phyloP scores from a whole-genome alignment of 164 flowering plant genomes.

The Protea cynaroides region DNA sequence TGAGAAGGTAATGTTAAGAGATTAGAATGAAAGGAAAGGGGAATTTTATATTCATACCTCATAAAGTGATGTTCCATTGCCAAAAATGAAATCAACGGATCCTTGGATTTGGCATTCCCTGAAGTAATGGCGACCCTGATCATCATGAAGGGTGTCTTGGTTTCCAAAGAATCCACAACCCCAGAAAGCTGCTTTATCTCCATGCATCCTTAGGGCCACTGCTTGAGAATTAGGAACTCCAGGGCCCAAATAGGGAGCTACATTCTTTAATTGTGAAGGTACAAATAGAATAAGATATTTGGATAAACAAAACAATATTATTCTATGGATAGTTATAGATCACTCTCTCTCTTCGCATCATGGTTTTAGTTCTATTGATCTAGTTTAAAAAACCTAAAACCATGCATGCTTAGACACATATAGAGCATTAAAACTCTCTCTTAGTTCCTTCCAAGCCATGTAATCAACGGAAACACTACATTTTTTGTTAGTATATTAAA shows the following conservation, averaged over 20 bases:
- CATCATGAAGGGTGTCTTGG: constrained; percentile 96
- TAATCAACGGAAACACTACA: too few species aligned
- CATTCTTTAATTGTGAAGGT: constrained; percentile 48
- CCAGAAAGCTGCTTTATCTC: constrained; percentile 81
- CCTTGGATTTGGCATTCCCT: constrained; percentile 90
- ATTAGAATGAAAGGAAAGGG: not conserved
- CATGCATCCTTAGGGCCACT: constrained; percentile 74
- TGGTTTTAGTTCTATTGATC: too few species aligned
- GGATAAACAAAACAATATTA: too few species aligned
- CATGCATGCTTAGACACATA: too few species aligned
- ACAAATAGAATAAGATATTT: not conserved
- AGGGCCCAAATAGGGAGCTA: constrained; percentile 64
- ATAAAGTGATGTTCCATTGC: constrained; percentile 73
- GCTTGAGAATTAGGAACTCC: constrained; percentile 98
- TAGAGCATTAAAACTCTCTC: too few species aligned
- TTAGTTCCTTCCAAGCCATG: too few species aligned
- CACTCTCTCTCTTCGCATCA: too few species aligned
- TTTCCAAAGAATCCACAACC: constrained; percentile 94
- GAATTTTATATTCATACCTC: too few species aligned
- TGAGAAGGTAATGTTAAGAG: too few species aligned
- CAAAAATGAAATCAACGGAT: constrained; percentile 88
- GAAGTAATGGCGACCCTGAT: constrained; percentile 86
- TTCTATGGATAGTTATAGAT: too few species aligned
- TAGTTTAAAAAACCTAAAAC: too few species aligned
- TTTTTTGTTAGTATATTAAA: too few species aligned